These are phyloP conservation scores for Backusella parvicylindrica DNA, from an alignment of 192 early-diverging fungal genomes.

Conservation along the genomic window DNA sequence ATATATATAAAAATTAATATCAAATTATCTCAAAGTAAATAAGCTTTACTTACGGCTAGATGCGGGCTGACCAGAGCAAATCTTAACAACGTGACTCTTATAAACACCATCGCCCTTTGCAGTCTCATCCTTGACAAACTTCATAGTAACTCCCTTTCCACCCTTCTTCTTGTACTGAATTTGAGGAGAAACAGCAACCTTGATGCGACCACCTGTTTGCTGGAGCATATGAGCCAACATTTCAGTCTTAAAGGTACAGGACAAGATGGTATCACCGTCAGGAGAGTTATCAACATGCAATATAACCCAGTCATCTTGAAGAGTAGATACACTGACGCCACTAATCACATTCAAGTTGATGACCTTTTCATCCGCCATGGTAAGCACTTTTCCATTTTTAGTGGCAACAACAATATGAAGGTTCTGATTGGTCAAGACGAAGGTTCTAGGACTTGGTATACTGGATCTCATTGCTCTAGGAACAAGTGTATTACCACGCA, in stretches of 20 bases:
- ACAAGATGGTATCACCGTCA: constrained; percentile 59
- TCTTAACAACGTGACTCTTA: constrained; percentile 67
- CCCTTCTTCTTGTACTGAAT: constrained; percentile 73
- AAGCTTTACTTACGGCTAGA: constrained; percentile 35
- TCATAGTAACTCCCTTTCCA: constrained; percentile 65
- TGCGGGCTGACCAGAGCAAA: constrained; percentile 61
- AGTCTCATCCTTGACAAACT: constrained; percentile 70
- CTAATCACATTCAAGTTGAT: constrained; percentile 52
- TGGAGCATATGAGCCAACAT: constrained; percentile 58
- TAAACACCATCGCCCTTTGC: constrained; percentile 49
- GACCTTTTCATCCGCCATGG: constrained; percentile 50
- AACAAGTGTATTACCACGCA: constrained; percentile 56
- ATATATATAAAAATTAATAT: background rate
- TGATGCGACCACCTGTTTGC: constrained; percentile 53
- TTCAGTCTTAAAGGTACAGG: constrained; percentile 73
- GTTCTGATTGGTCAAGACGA: constrained; percentile 67
- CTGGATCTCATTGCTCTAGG: constrained; percentile 72
- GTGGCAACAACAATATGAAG: constrained; percentile 60
- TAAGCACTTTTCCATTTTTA: constrained; percentile 50
- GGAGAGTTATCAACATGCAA: constrained; percentile 53
- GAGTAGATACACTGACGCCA: constrained; percentile 61
- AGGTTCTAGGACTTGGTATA: constrained; percentile 61
- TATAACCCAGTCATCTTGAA: constrained; percentile 73
- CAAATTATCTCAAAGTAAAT: background rate
- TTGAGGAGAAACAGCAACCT: constrained; percentile 50